Evolutionary conservation across 139 green algal genomes (phyloP), one percentile per base, ranked within the genome.

Genomic region (Chlamydomonas sp.): DNA sequence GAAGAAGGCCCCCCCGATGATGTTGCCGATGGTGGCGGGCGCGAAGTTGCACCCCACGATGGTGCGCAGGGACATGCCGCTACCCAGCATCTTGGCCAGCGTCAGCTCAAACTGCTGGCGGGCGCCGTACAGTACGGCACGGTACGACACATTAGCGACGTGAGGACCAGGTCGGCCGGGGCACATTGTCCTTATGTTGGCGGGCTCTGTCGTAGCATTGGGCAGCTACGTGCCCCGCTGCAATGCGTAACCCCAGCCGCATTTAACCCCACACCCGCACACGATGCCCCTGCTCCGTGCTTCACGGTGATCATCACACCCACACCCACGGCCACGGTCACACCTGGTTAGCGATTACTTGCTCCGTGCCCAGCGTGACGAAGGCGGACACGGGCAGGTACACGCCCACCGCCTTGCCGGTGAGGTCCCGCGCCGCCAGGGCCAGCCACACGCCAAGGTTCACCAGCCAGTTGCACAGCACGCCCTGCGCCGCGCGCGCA

Each of bases 1-100:
- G 77, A 93, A 96, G 20, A 96, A 83, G 12, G 89, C 93, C 60
- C 94, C 96, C 12, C 92, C 94, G 15, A 98, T 84, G 17, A 97
- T 96, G 91, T 98, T 98, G 31, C 96, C 96, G 18, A 98, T 86
- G 16, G 95, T 97, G 1, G 97, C 96, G 16, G 96, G 96, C 7
- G 98, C 84, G n/a, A 96, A 88, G 88, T 96, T 97, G 64, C 67
- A 84, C 6, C 77, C 63, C 12, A 97, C 72, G 83, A 98, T 96
- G n/a, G 94, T 61, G 9, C 61, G 68, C 66, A 91, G 85, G 10
- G 93, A 94, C 31, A 98, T 91, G 31, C 73, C 73, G 73, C 83
- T 87, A 74, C 94, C 95, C 61, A 88, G 75, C 84, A 84, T 88
- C 84, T 84, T 88, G 76, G 76, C 76, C 57, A 88, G 76, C 0